Evolutionary conservation across 495 filamentous ascomycete species (phyloP).

Genomic region (Diplogelasinospora grovesii): DNA sequence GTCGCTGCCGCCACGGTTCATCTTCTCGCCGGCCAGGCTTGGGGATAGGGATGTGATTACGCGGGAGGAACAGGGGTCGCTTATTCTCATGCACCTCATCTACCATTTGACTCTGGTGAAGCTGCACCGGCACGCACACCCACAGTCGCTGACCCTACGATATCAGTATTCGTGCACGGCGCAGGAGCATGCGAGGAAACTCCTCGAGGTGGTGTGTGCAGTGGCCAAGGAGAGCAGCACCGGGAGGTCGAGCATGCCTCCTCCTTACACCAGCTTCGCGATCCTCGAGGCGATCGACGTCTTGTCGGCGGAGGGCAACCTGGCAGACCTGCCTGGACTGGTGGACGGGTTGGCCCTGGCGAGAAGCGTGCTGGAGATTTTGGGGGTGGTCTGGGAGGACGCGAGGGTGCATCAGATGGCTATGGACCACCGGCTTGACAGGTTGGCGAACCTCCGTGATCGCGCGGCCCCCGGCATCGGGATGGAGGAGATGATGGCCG

Average conservation of each 20-base stretch:
- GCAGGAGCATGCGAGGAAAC: conserved; percentile 16
- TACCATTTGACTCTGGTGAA: conserved; percentile 56
- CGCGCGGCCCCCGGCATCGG: not conserved
- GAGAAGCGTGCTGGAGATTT: conserved; percentile 15
- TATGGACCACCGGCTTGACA: conserved; percentile 19
- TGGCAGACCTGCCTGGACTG: conserved; percentile 13
- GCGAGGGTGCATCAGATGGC: conserved; percentile 14
- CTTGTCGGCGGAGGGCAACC: conserved; percentile 18
- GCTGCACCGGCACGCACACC: conserved; percentile 50
- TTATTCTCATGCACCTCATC: conserved; percentile 54
- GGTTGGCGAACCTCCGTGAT: conserved; percentile 13
- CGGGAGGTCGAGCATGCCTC: conserved; percentile 9
- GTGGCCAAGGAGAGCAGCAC: conserved; percentile 13
- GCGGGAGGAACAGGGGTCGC: conserved; percentile 32
- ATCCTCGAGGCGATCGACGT: conserved; percentile 24
- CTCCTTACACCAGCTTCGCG: conserved; percentile 16
- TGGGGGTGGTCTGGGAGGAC: conserved; percentile 17
- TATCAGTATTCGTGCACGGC: conserved; percentile 7
- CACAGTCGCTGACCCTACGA: conserved; percentile 7
- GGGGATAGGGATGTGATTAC: conserved; percentile 29
- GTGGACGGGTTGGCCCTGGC: conserved; percentile 16
- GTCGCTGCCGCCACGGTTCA: conserved; percentile 38
- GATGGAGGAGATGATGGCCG: not conserved
- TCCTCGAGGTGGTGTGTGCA: conserved; percentile 15
- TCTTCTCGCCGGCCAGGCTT: conserved; percentile 46